Conservation (phyloP, 345 rosid genomes). For the Anastatica hierochuntica region DNA sequence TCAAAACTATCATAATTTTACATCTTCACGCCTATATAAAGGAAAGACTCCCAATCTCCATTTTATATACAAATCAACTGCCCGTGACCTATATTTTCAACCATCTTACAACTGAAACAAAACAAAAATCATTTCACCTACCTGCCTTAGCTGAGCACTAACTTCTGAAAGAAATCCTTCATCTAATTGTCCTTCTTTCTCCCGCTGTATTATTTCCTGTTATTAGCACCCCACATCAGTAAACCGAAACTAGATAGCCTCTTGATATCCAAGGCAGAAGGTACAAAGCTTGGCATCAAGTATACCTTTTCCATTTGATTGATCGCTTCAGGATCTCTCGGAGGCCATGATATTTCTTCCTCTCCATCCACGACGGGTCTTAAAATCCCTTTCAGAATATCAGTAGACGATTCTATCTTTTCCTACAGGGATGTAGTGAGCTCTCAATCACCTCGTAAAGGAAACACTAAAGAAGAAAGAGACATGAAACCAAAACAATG, state of each 20-base stretch:
- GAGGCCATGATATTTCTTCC: slow-evolving; percentile 81
- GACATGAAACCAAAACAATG: background rate
- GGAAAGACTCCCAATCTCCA: background rate
- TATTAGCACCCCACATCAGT: background rate
- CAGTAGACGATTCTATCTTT: slow-evolving; percentile 77
- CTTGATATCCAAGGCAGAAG: background rate
- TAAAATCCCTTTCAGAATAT: slow-evolving; percentile 64
- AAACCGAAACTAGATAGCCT: background rate
- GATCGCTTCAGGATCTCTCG: slow-evolving; percentile 57
- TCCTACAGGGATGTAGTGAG: slow-evolving; percentile 37
- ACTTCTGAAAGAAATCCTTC: slow-evolving; percentile 94
- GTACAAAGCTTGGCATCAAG: background rate
- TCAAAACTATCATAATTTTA: slow-evolving; percentile 14
- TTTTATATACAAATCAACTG: background rate
- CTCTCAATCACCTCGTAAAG: background rate
- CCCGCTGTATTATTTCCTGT: slow-evolving; percentile 62
- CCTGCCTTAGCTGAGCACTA: slow-evolving; percentile 81
- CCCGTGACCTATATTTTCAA: too few relatives aligned
- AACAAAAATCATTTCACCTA: slow-evolving; percentile 18
- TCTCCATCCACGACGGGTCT: slow-evolving; percentile 57
- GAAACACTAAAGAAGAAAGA: background rate
- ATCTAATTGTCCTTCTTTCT: slow-evolving; percentile 72
- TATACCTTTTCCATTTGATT: slow-evolving; percentile 63
- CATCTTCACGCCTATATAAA: background rate
- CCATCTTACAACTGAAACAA: background rate